Base-by-base conservation (phyloP, 257 asterid genomes). In the Solanum chaucha region DNA sequence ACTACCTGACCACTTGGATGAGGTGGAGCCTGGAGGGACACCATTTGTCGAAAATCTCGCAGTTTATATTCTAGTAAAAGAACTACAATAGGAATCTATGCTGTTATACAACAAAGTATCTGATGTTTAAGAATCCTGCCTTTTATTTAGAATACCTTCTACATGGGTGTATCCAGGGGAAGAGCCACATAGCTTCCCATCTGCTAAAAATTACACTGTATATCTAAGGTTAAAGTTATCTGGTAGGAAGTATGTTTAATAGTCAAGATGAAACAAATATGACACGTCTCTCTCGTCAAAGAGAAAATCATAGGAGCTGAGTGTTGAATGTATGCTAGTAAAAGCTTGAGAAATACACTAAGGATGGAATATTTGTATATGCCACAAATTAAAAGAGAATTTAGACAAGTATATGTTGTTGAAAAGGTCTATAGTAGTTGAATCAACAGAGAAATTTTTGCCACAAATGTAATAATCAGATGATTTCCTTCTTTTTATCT, bases 81-180 rank as follows among this genome's bases (percentile, higher is more conserved):
- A 83, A 41, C 86, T 88, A 89, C 85, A 86, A 87, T 51, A 83
- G 72, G 92, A 87, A 90, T 90, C 91, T 89, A 87, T 83, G 77
- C 38, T 1, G 11, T 28, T 46, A 48, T 81, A 17, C 85, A 48
- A 44, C 84, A 78, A 78, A 65, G 24, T 28, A 38, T 86, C 88
- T 81, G 28, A 73, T 74, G 46, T 89, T 74, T 89, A 82, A 91
- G 92, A 89, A 89, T 90, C 59, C 1, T 48, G 89, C 86, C 89
- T 89, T 90, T 90, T 87, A 83, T 70, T 85, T 78, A 87, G 35
- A 67, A 61, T 86, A 86, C 61, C 35, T 41, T 77, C 36, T 77
- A 77, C 61, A n/a, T 24, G 6, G 17, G 6, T 13, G 36, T 41
- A 24, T 41, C 83, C 19, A 13, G 3, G 7, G 70, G 70, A 0